phyloP scores from a whole-genome alignment of 306 rosid genomes.

The Cicer judaicum region DNA sequence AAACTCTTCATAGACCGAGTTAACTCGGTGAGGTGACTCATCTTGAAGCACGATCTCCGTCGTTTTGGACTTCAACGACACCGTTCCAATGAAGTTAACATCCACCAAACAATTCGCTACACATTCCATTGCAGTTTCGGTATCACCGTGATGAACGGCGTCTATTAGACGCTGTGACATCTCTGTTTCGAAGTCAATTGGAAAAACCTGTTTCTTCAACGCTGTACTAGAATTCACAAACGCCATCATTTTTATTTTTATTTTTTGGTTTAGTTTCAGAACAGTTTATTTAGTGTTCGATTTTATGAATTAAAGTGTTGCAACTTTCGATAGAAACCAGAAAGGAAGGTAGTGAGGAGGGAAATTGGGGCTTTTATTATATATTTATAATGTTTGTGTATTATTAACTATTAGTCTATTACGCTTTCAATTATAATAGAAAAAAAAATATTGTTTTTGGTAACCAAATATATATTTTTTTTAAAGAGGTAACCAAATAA shows the following conservation, averaged over 20 bases:
- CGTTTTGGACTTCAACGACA: slow-evolving; percentile 56
- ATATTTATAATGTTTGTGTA: too few relatives aligned
- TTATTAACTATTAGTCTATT: too few relatives aligned
- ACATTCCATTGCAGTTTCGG: slow-evolving; percentile 42
- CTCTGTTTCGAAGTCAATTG: slow-evolving; percentile 55
- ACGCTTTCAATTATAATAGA: neutral
- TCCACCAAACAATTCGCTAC: slow-evolving; percentile 53
- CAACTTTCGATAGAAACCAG: slow-evolving; percentile 14
- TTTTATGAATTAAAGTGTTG: neutral
- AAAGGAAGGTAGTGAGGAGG: neutral
- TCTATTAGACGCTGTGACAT: slow-evolving; percentile 64
- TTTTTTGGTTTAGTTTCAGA: neutral
- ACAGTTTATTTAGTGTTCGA: neutral
- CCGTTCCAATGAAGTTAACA: slow-evolving; percentile 72
- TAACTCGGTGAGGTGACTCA: slow-evolving; percentile 60
- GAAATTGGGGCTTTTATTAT: neutral
- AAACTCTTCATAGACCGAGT: slow-evolving; percentile 60
- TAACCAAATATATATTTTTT: too few relatives aligned
- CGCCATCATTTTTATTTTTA: slow-evolving; percentile 39
- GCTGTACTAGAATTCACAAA: slow-evolving; percentile 44
- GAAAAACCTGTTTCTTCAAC: slow-evolving; percentile 53
- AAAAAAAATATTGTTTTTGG: too few relatives aligned
- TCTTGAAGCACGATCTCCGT: slow-evolving; percentile 60
- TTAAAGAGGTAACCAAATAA: too few relatives aligned
- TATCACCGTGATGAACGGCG: slow-evolving; percentile 49